Percentiles rank a stretch among this genome's conserved stretches.
phyloP scores from a whole-genome alignment of 2,329 filamentous ascomycete genomes.

The Truncatella angustata region DNA sequence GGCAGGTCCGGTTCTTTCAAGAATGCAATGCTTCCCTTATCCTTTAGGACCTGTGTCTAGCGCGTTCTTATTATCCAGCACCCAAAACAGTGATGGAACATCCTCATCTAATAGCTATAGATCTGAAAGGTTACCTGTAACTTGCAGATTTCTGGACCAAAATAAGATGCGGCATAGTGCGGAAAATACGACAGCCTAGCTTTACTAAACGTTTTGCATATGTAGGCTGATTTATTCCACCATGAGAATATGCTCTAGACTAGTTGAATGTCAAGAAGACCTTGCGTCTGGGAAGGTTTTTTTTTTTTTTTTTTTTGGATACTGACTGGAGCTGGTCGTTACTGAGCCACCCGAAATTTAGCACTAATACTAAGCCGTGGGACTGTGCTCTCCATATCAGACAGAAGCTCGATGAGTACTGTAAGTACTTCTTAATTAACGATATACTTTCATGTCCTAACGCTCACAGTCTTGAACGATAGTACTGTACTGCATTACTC shows the following conservation, averaged over 20 bases:
- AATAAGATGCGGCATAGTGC: slow-evolving; percentile 4
- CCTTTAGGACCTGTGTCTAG: too few species aligned
- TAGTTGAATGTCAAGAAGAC: background rate
- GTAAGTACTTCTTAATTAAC: background rate
- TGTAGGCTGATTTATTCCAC: slow-evolving; percentile 11
- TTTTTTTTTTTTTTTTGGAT: background rate
- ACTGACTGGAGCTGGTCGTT: slow-evolving; percentile 10
- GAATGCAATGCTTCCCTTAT: too few species aligned
- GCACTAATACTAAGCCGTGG: too few species aligned
- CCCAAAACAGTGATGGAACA: too few species aligned
- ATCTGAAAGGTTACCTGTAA: slow-evolving; percentile 1
- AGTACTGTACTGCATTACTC: too few species aligned
- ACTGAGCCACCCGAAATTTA: too few species aligned
- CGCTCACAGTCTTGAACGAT: too few species aligned
- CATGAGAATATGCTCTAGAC: slow-evolving; percentile 5
- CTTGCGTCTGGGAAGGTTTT: background rate
- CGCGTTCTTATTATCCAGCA: too few species aligned
- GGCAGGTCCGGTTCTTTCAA: too few species aligned
- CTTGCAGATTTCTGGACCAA: slow-evolving; percentile 8
- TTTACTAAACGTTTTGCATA: slow-evolving; percentile 7
- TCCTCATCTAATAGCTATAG: too few species aligned
- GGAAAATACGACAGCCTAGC: slow-evolving; percentile 10
- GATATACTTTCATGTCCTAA: too few species aligned
- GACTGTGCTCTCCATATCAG: slow-evolving; percentile 6
- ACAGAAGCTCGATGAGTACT: slow-evolving; percentile 8